These are phyloP conservation scores for Macrotyloma uniflorum DNA, from an alignment of 306 rosid species.

Conservation along the genomic window DNA sequence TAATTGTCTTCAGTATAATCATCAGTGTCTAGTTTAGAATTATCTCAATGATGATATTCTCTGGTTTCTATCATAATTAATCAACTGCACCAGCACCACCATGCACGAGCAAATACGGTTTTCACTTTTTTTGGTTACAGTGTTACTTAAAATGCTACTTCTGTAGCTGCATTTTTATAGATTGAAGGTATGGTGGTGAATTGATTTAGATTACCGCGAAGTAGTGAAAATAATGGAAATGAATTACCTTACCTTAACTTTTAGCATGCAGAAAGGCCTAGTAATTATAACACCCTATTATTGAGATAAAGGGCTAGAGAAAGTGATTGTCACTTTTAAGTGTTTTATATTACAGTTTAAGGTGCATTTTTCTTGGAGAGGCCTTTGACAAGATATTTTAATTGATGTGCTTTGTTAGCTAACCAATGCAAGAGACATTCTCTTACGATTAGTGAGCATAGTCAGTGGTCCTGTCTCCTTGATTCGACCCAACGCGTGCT, in stretches of 20 bases:
- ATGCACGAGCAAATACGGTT: conserved; percentile 31
- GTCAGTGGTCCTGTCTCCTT: conserved; percentile 90
- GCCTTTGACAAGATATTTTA: conserved; percentile 22
- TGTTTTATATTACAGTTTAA: conserved; percentile 16
- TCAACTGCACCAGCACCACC: conserved; percentile 39
- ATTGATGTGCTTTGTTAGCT: conserved; percentile 36
- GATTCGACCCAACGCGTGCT: conserved; percentile 94
- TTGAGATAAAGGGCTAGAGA: conserved; percentile 56
- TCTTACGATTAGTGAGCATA: conserved; percentile 60
- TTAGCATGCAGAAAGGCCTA: conserved; percentile 45
- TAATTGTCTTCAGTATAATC: conserved; percentile 41
- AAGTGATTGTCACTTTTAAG: conserved; percentile 43
- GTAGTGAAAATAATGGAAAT: conserved; percentile 26
- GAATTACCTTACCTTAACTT: conserved; percentile 26
- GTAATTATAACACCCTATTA: conserved; percentile 62
- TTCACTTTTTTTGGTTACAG: background rate
- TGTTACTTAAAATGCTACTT: conserved; percentile 17
- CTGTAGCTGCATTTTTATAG: conserved; percentile 19
- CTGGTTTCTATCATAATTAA: conserved; percentile 32
- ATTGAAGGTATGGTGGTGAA: background rate
- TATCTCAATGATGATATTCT: conserved; percentile 12
- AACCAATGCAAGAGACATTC: conserved; percentile 82
- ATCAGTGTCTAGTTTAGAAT: conserved; percentile 36
- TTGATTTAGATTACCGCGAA: conserved; percentile 40
- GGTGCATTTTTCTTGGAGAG: conserved; percentile 53